A percentile compares a stretch with the other conserved stretches of the same genome.
phyloP scores from a whole-genome alignment of 257 asterid genomes.

The Nicotiana paniculata region DNA sequence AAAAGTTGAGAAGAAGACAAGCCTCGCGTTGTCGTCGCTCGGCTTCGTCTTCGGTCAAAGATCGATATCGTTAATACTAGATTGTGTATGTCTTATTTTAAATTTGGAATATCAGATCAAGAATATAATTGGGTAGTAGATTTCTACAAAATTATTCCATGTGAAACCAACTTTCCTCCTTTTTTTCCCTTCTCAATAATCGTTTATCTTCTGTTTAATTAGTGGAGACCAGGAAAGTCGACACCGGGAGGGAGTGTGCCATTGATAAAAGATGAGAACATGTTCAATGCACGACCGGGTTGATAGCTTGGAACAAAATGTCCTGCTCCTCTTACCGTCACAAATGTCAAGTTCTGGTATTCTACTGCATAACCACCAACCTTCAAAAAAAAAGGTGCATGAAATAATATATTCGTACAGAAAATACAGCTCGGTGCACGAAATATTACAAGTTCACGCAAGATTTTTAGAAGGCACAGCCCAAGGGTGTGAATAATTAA shows the following conservation, averaged over 20 bases:
- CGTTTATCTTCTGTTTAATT: background rate
- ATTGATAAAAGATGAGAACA: conserved; percentile 39
- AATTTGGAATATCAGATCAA: no score
- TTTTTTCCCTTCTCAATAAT: background rate
- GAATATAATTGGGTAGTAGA: background rate
- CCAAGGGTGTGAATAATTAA: background rate
- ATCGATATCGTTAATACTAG: no score
- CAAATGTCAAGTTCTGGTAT: conserved; percentile 48
- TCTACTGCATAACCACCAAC: conserved; percentile 60
- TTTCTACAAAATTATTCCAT: background rate
- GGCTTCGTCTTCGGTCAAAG: no score
- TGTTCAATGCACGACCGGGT: conserved; percentile 45
- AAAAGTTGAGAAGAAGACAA: no score
- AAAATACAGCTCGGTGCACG: no score
- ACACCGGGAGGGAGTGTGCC: conserved; percentile 43
- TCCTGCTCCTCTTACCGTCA: conserved; percentile 54
- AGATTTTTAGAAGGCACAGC: no score
- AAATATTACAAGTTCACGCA: no score
- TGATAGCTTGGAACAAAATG: conserved; percentile 59
- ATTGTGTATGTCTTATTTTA: no score
- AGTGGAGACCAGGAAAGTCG: conserved; percentile 2
- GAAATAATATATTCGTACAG: no score
- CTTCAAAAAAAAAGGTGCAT: conserved; percentile 6
- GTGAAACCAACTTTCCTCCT: background rate
- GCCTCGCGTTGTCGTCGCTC: no score